These are phyloP conservation scores for Seiridium cupressi DNA, from an alignment of 2,329 filamentous ascomycete genomes.

Conservation along the genomic window DNA sequence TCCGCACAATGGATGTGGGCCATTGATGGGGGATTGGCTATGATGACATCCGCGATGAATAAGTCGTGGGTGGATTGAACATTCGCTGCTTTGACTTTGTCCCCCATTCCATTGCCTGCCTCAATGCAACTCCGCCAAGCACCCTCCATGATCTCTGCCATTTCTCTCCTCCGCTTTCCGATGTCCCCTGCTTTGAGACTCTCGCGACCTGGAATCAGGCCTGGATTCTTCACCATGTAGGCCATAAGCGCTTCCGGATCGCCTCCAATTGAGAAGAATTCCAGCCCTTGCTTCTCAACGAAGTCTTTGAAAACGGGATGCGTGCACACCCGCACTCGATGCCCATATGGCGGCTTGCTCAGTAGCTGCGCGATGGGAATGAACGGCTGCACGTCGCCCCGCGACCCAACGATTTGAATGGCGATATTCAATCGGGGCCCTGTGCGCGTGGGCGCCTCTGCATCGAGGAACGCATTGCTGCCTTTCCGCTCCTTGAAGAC, in stretches of 20 bases:
- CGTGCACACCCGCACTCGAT: conserved; percentile 57
- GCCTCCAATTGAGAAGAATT: conserved; percentile 58
- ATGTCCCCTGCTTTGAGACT: conserved; percentile 36
- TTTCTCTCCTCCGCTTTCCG: conserved; percentile 31
- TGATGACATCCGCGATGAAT: conserved; percentile 54
- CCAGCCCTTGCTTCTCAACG: conserved; percentile 50
- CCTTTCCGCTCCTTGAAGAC: neutral
- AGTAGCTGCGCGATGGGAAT: conserved; percentile 55
- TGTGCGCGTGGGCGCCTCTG: neutral
- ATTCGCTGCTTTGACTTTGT: neutral
- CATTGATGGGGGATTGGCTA: conserved; percentile 52
- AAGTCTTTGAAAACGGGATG: conserved; percentile 58
- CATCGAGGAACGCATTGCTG: neutral
- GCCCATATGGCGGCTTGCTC: conserved; percentile 43
- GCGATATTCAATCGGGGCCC: conserved; percentile 44
- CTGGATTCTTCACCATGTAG: conserved; percentile 44
- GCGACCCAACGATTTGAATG: conserved; percentile 59
- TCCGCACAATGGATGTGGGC: conserved; percentile 52
- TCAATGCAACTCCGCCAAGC: conserved; percentile 38
- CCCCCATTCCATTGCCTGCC: conserved; percentile 11
- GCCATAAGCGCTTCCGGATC: conserved; percentile 43
- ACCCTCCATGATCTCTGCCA: conserved; percentile 34
- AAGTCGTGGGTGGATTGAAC: conserved; percentile 24
- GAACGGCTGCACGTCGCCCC: conserved; percentile 64
- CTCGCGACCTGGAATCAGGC: conserved; percentile 32